phyloP scores from a whole-genome alignment of 2,329 filamentous ascomycete genomes.

The Trichophyton simii region DNA sequence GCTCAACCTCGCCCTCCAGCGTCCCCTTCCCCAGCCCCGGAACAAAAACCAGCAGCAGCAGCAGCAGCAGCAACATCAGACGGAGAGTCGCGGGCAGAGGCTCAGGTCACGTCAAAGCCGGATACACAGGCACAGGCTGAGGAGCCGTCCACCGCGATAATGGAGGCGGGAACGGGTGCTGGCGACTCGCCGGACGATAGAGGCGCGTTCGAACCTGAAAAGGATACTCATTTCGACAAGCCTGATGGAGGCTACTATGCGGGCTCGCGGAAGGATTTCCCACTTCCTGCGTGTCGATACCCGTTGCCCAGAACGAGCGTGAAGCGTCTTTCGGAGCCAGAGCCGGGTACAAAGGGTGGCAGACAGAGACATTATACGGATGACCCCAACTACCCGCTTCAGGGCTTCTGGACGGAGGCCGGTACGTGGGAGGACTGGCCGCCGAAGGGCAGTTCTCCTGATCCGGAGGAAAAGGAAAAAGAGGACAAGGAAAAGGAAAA shows the following conservation, averaged over 20 bases:
- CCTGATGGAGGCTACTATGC: slow-evolving; percentile 9
- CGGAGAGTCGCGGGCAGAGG: not conserved
- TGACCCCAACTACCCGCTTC: slow-evolving; percentile 5
- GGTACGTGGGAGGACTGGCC: slow-evolving; percentile 7
- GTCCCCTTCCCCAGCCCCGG: slow-evolving; percentile 11
- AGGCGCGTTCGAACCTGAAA: slow-evolving; percentile 8
- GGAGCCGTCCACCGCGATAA: not conserved
- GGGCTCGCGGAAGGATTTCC: slow-evolving; percentile 11
- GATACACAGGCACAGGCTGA: not conserved
- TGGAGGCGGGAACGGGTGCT: not conserved
- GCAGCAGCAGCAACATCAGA: not conserved
- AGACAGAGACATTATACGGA: slow-evolving; percentile 12
- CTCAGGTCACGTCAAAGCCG: not conserved
- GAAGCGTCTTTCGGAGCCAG: slow-evolving; percentile 9
- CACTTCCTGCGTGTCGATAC: slow-evolving; percentile 9
- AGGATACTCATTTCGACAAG: slow-evolving; percentile 5
- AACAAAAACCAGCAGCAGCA: not conserved
- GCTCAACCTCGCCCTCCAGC: not conserved
- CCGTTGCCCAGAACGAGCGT: slow-evolving; percentile 9
- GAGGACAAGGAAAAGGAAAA: not conserved
- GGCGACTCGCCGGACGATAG: not conserved
- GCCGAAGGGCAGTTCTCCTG: slow-evolving; percentile 25
- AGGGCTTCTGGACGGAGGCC: slow-evolving; percentile 6
- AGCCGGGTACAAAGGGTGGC: slow-evolving; percentile 11
- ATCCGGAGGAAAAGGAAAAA: not conserved